phyloP scores from a whole-genome alignment of 2,329 filamentous ascomycete species.

The Zasmidium cellare region DNA sequence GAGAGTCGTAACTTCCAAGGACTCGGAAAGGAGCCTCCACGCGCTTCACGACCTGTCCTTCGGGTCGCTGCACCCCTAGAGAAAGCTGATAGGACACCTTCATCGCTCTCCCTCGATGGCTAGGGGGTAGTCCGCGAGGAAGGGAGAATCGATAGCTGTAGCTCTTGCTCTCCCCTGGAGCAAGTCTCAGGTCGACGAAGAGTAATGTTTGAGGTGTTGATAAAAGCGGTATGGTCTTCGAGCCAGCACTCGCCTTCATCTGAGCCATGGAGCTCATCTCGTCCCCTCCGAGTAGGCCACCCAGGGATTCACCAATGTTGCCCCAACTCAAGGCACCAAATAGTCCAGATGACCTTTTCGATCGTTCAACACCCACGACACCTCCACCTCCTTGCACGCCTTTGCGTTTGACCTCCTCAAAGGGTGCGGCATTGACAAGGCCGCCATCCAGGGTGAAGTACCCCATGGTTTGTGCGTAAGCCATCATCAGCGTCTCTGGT shows the following conservation, averaged over 20 bases:
- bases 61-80: slow-evolving; percentile 85
- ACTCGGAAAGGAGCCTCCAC: slow-evolving; percentile 92
- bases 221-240: slow-evolving; percentile 85
- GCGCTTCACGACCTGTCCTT: slow-evolving; percentile 79
- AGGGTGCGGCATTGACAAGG: slow-evolving; percentile 81
- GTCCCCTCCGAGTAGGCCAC: slow-evolving; percentile 79
- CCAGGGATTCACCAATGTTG: slow-evolving; percentile 81
- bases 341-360: slow-evolving; percentile 74
- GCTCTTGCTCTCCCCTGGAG: slow-evolving; percentile 82
- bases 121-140: slow-evolving; percentile 86
- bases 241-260: slow-evolving; percentile 84
- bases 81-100: slow-evolving; percentile 91
- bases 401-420: slow-evolving; percentile 95
- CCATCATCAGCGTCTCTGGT: slow-evolving; percentile 92
- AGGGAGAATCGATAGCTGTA: slow-evolving; percentile 86
- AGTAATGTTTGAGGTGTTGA: slow-evolving; percentile 93
- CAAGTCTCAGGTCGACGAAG: slow-evolving; percentile 87
- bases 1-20: slow-evolving; percentile 84
- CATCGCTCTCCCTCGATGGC: slow-evolving; percentile 86
- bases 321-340: slow-evolving; percentile 86
- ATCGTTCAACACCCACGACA: slow-evolving; percentile 76
- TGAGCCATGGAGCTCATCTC: slow-evolving; percentile 93
- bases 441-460: slow-evolving; percentile 91
- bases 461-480: slow-evolving; percentile 90
- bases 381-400: slow-evolving; percentile 82